Conservation (phyloP, 1,284 basidiomycete species). For the Sphaerobolus stellatus region DNA sequence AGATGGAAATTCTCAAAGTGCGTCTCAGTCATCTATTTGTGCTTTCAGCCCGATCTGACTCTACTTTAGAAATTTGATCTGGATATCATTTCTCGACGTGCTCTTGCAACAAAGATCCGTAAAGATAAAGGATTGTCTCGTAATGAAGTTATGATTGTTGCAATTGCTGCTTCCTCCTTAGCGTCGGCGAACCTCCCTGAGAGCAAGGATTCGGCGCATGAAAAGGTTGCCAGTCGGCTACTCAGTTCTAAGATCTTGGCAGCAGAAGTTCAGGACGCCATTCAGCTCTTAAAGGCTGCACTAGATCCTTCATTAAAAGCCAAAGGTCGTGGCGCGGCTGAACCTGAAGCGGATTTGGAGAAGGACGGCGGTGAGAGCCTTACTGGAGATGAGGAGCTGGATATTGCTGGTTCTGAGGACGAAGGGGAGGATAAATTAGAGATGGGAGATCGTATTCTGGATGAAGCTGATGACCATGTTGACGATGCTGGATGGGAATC, state of each 20-base stretch:
- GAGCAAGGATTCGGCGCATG: constrained; percentile 43
- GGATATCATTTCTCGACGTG: constrained; percentile 58
- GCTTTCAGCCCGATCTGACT: not conserved
- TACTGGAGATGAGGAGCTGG: constrained; percentile 19
- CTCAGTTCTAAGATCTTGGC: constrained; percentile 77
- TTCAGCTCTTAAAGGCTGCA: constrained; percentile 50
- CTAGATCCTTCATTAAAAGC: constrained; percentile 39
- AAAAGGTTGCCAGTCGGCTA: constrained; percentile 71
- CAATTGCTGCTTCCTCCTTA: constrained; percentile 45
- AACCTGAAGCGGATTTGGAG: constrained; percentile 15
- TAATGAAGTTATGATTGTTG: constrained; percentile 45
- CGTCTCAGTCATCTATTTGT: constrained; percentile 15
- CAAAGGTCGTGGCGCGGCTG: constrained; percentile 12
- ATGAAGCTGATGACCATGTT: constrained; percentile 23
- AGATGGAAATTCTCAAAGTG: constrained; percentile 72
- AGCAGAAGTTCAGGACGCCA: constrained; percentile 51
- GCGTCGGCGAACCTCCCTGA: constrained; percentile 35
- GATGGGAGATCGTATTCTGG: constrained; percentile 16
- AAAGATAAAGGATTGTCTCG: constrained; percentile 64
- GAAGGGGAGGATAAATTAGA: constrained; percentile 18
- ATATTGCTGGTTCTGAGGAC: constrained; percentile 35
- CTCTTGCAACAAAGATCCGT: constrained; percentile 68
- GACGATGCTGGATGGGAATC: constrained; percentile 43
- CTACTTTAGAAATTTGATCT: constrained; percentile 54
- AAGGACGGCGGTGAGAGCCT: constrained; percentile 19